Base-by-base conservation (phyloP, 208 protist species). In the Trypanosoma congolense region DNA sequence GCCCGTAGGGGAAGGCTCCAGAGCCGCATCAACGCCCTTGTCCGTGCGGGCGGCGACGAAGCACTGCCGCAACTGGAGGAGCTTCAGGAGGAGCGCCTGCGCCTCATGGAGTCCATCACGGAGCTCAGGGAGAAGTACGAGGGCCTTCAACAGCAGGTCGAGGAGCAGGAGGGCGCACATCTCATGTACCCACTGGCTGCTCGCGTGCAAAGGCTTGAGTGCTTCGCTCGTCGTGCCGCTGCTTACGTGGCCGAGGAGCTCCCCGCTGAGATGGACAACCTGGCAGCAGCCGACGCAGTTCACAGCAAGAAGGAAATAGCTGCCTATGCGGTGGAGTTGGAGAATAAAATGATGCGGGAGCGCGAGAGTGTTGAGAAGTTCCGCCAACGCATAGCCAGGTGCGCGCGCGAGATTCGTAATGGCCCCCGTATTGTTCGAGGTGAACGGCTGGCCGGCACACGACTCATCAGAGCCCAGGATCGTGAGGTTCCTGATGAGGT, bases 71-170 rank as follows among this genome's bases (percentile, higher is more conserved):
- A 73, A 8, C 56, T 91, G 40, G 65, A 83, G 47, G 72, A 61
- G 35, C 72, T 91, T 44, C 64, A 61, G 5, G 50, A 58, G 38
- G 78, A 86, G 65, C 78, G 81, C 3, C 54, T 70, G 41, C 59
- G 61, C 3, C 70, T 92, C 4, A 59, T 61, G 6, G 61, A 86
- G 65, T 56, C 78, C 52, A 70, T 84, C 35, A 81, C 70, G 45
- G 75, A 87, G 59, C 69, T 82, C 76, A 85, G 88, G 74, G 78
- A 92, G 50, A 78, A 87, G 63, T 78, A 83, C 56, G 79, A 89
- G 57, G 75, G 75, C 8, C 53, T 87, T 19, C 45, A 69, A 18
- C 78, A 81, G 21, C 75, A 90, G 51, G 71, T 90, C 18, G 80
- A 90, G 50, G 61, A 54, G 0, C 49, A 81, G 36, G 68, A 84